These are phyloP conservation scores for Vairimorpha necatrix DNA, from an alignment of 371 early-diverging fungal species.

Conservation along the genomic window DNA sequence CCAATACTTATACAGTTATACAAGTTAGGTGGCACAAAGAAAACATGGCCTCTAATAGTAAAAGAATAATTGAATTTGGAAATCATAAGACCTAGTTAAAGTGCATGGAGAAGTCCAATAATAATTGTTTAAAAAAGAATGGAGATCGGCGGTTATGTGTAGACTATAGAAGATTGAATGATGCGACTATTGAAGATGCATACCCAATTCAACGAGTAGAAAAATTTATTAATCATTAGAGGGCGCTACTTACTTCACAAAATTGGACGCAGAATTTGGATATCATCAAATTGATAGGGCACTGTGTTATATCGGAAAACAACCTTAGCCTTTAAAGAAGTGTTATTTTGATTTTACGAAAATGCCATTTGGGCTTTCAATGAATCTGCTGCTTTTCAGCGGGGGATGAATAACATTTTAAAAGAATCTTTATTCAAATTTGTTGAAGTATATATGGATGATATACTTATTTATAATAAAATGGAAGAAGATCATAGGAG, in stretches of 20 bases:
- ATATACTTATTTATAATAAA: slow-evolving; percentile 23
- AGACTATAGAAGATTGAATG: slow-evolving; percentile 30
- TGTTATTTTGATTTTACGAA: slow-evolving; percentile 61
- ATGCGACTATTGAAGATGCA: too few relatives aligned
- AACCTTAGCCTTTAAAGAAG: slow-evolving; percentile 59
- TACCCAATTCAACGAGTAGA: slow-evolving; percentile 35
- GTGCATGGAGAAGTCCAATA: too few relatives aligned
- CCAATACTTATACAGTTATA: too few relatives aligned
- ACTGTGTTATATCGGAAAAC: slow-evolving; percentile 48
- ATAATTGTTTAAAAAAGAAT: neutral
- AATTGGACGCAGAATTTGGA: slow-evolving; percentile 63
- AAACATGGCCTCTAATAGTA: slow-evolving; percentile 23
- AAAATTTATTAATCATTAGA: slow-evolving; percentile 37
- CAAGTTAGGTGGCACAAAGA: too few relatives aligned
- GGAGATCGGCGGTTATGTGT: slow-evolving; percentile 7
- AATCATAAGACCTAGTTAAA: too few relatives aligned
- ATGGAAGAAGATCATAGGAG: slow-evolving; percentile 16
- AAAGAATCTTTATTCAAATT: neutral
- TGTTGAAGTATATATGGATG: too few relatives aligned
- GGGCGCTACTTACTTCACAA: slow-evolving; percentile 54
- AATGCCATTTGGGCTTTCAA: slow-evolving; percentile 39
- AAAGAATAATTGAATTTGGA: slow-evolving; percentile 3
- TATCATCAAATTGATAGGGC: slow-evolving; percentile 64
- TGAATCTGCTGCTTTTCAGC: slow-evolving; percentile 46
- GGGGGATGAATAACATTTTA: slow-evolving; percentile 43